Percentiles rank a stretch among this genome's conserved stretches.
phyloP scores from a whole-genome alignment of 345 rosid species.

The Brassica nigra region DNA sequence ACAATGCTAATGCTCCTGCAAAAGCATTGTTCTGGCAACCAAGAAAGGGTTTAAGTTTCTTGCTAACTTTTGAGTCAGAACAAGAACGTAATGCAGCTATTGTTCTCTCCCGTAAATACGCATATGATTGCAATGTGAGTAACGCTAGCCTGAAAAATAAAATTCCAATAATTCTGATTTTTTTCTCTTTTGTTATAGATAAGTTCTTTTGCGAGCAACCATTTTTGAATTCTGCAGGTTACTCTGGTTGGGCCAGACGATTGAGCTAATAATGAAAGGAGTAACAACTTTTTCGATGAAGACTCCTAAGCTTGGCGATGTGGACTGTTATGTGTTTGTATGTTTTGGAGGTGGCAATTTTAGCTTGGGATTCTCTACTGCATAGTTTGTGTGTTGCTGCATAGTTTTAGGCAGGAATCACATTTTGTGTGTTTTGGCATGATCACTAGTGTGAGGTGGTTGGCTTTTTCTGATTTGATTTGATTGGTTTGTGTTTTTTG shows the following conservation, averaged over 20 bases:
- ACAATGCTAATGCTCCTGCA: conserved; percentile 53
- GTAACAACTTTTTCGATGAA: background rate
- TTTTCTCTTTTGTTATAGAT: background rate
- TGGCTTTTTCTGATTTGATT: conserved; percentile 22
- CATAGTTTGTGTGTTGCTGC: conserved; percentile 31
- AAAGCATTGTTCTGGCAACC: conserved; percentile 92
- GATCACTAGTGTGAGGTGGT: conserved; percentile 24
- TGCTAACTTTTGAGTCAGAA: conserved; percentile 83
- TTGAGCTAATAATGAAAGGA: conserved; percentile 13
- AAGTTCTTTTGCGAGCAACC: background rate
- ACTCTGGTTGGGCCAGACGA: conserved; percentile 85
- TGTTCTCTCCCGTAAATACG: conserved; percentile 77
- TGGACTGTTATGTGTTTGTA: background rate
- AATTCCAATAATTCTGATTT: no score
- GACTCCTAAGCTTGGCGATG: background rate
- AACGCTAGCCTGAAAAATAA: background rate
- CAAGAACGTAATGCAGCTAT: conserved; percentile 87
- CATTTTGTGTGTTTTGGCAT: conserved; percentile 18
- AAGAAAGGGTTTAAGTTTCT: conserved; percentile 73
- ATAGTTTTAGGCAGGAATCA: conserved; percentile 42
- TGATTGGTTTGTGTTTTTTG: conserved; percentile 14
- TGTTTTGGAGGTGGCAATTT: background rate
- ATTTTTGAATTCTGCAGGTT: conserved; percentile 48
- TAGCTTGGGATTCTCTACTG: background rate
- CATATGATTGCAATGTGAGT: conserved; percentile 80